Base-by-base conservation (phyloP, 2,329 filamentous ascomycete genomes). In the Cercospora zeina region DNA sequence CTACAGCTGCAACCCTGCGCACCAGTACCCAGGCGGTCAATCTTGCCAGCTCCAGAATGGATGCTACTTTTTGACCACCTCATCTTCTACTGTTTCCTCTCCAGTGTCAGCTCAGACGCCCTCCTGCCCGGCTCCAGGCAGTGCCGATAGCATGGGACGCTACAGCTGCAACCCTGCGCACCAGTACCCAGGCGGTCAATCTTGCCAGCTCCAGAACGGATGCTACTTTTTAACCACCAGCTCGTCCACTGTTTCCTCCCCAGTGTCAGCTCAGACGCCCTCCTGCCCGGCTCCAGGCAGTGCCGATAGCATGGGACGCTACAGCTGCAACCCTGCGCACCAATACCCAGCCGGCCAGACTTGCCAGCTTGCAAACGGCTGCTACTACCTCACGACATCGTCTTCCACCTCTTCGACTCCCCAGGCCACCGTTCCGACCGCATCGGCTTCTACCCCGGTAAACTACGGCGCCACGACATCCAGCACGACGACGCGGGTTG, bases 91-190 rank as follows among this genome's bases (percentile, higher is more conserved):
- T 33, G 14, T 19, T 16, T 27, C 59, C 13, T 27, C 33, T 31
- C 47, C 60, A 53, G 55, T 45, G 6, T 39, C 54, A 10, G 47
- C 54, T 47, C 34, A 31, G 27, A 57, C 59, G 5, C 4, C 57
- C 3, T 50, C 51, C 19, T 61, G 58, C 33, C 37, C 51, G 27
- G 50, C 58, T 34, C 45, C 53, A 10, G 58, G 58, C 31, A 34
- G 37, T n/a, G 27, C 30, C 16, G 19, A 61, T 51, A 54, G 51
- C 11, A 14, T 21, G 39, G 58, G 58, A 30, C 58, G 31, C n/a
- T 61, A 61, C 53, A 37, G 27, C 39, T 61, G 58, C 37, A 61
- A 61, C 33, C 58, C 58, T 33, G 58, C 58, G 3, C 58, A 61
- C 37, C 39, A 49, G n/a, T 61, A 61, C 30, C 58, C 58, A 7